Base-by-base conservation (phyloP, 176 grass and related monocot genomes). In the Alopecurus myosuroides region DNA sequence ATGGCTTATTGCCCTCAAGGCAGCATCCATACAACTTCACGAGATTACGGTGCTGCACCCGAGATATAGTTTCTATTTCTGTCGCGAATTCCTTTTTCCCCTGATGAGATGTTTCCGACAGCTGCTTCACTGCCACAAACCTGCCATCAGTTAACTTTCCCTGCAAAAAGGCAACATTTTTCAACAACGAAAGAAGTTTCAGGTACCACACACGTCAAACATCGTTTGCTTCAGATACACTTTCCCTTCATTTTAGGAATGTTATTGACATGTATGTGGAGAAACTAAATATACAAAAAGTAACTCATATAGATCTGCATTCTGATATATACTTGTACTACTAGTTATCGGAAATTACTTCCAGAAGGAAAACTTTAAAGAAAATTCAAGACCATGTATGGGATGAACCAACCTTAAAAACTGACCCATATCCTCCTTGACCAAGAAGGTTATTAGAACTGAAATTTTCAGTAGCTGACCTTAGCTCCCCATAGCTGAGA, bases 21-120 rank as follows among this genome's bases (percentile, higher is more conserved):
- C 91, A 97, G 49, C 94, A 97, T 53, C 94, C 94, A 77, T 94
- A 81, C 48, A 97, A 40, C 33, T 83, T 90, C 26, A 97, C 91
- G 0, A 97, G 87, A 72, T 97, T 97, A 55, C 85, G 80, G 70
- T 97, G 91, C 51, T 92, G 94, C 26, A 94, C 95, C 15, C 49
- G 82, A 44, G 95, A 98, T 81, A 94, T 94, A 12, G 82, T 94
- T 80, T 90, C 90, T 72, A 97, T 94, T 88, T 97, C 95, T 39
- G 92, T 85, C 39, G 88, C 62, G 61, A 97, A 97, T 92, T 94
- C 77, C 11, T 23, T 82, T 58, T 93, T 97, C 17, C 95, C 95
- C 76, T 97, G 95, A 70, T 89, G 85, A 40, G 95, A 97, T 44
- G 92, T 64, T 39, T 80, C 80, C 35, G 92, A 82, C 49, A 97